Conservation (phyloP, 1,284 basidiomycete genomes). For the Puccinia novopanici region DNA sequence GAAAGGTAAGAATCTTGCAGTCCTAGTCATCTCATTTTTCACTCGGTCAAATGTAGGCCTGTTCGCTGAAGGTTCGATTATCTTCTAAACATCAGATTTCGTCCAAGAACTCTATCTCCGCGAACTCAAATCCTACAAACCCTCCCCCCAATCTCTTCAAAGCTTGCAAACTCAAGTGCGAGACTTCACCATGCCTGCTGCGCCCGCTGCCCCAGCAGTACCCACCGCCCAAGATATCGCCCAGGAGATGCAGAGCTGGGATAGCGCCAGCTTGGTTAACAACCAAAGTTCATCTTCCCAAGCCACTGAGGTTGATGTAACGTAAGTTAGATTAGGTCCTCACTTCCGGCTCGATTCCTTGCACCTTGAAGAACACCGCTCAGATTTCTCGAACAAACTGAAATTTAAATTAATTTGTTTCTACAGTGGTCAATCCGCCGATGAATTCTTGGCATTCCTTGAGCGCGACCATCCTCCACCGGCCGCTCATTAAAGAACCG, state of each 20-base stretch:
- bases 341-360: neutral
- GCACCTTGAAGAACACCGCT: neutral
- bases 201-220: constrained; percentile 60
- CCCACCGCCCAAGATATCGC: constrained; percentile 60
- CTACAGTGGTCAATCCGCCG: constrained; percentile 41
- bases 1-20: constrained; percentile 24
- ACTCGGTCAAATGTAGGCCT: neutral
- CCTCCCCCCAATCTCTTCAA: constrained; percentile 58
- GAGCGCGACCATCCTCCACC: constrained; percentile 48
- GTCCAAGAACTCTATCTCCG: constrained; percentile 88
- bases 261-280: constrained; percentile 44
- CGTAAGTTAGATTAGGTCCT: neutral
- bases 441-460: constrained; percentile 44
- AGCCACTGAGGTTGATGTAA: constrained; percentile 17
- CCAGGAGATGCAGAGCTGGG: constrained; percentile 60
- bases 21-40: neutral
- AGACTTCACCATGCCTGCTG: constrained; percentile 60
- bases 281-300: constrained; percentile 23
- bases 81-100: constrained; percentile 68
- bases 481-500: constrained; percentile 10
- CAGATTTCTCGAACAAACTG: neutral
- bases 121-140: constrained; percentile 87
- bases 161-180: constrained; percentile 59
- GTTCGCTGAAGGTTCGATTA: neutral
- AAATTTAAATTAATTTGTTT: neutral